Evolutionary conservation across 208 protist species (phyloP), one percentile per base, ranked within the genome.

Genomic region (Acanthamoeba castellanii): DNA sequence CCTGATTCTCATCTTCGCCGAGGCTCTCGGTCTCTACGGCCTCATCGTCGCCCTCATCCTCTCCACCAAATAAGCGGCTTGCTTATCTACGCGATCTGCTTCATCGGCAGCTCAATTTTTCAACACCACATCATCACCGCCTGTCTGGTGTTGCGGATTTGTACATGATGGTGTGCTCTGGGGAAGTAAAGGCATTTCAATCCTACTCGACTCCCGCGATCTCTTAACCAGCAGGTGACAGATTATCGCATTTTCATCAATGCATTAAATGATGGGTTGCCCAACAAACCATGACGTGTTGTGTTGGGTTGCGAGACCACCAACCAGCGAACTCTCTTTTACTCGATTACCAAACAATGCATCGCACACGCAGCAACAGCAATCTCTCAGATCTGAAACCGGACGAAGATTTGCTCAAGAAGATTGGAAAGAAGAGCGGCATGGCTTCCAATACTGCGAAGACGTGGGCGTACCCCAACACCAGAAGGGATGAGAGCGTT

Each of bases 1-100:
- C 97, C 98, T 99, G 72, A 99, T 99, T 97, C 98, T 99, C 42
- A 99, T 99, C 98, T 99, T 99, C 97, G 99, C 99, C 32, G 99
- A 99, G 97, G 99, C 99, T 91, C 98, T 99, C 20, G 99, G 98
- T 93, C 96, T 98, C 8, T 98, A 99, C 96, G 99, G 99, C 81
- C 98, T 99, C 91, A 99, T 99, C 96, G 99, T 99, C 94, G 99
- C 98, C 89, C 96, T 99, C 52, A 98, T 99, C 68, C 96, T 99
- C 27, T 81, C 91, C 20, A 94, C 68, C 91, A 94, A 94, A 45
- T 94, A 88, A 88, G 34, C 70, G 70, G 34, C 9, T 2, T 34
- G 98, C 64, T 96, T 27, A 8, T n/a, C 22, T 6, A 66, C 59
- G 22, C 59, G 59, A 66, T 66, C 59, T 66, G 59, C 59, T 66